Evolutionary conservation across 2,329 filamentous ascomycete species (phyloP), one percentile per base, ranked within the genome.

Genomic region (Paradendryphiella salina): DNA sequence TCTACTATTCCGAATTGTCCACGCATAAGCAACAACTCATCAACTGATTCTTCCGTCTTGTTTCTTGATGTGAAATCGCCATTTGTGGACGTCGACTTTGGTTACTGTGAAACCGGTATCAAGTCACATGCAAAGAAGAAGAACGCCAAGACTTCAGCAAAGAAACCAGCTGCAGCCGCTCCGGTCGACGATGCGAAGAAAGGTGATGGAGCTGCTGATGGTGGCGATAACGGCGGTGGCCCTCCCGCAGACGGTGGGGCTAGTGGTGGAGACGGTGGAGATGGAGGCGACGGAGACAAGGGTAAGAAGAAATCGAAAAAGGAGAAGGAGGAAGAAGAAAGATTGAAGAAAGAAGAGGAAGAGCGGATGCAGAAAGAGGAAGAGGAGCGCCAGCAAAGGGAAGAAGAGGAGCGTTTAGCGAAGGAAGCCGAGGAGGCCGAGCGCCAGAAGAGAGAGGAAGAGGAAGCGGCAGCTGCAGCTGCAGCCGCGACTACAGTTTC

Each of bases 61-160:
- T 65, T 63, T 39, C 18, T 70, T 14, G 63, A 70, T 54, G 63
- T 69, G 47, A 70, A 72, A 60, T 65, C 61, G 32, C 46, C 63
- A 17, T 65, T 68, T 60, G 65, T 74, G 15, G 71, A 75, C 23
- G 73, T 89, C 42, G 85, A 89, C 64, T 82, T 88, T 50, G 75
- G 76, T 17, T 82, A 78, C 20, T 72, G 79, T 44, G 76, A 82
- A 77, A 40, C 83, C 78, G 72, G 76, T 28, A 61, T 78, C 53
- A 73, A 71, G 29, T 69, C 77, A 43, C 79, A 86, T 64, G 79
- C 77, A 26, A 73, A 76, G 50, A 87, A 86, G 71, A 78, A 78
- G 56, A 76, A 79, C 54, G 8, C 8, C 9, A 39, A 39, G 18
- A 69, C 75, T 23, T 69, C 55, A 66, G 59, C 66, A 59, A 67